A percentile compares a stretch with the other conserved stretches of the same genome.
Conservation (phyloP, 257 asterid genomes). For the Nicotiana knightiana region DNA sequence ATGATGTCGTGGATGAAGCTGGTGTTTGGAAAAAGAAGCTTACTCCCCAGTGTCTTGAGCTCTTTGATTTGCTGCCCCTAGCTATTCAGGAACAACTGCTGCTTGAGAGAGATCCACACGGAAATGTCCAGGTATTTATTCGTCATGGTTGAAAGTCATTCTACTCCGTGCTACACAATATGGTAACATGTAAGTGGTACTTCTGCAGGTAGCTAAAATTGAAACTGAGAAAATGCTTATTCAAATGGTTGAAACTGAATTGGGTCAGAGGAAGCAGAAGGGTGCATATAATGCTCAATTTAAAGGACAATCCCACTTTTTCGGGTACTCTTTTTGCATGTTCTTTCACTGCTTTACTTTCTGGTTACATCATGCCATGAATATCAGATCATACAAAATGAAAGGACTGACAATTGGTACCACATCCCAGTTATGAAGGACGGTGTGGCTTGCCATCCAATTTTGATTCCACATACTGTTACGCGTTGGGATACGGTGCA, state of each 20-base stretch:
- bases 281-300: slow-evolving; percentile 62
- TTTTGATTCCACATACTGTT: slow-evolving; percentile 87
- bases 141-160: neutral
- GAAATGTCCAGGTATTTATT: slow-evolving; percentile 79
- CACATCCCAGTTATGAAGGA: slow-evolving; percentile 66
- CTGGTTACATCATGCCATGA: neutral
- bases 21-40: slow-evolving; percentile 90
- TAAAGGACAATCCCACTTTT: slow-evolving; percentile 93
- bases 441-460: slow-evolving; percentile 96
- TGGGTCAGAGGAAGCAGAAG: slow-evolving; percentile 60
- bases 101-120: slow-evolving; percentile 99
- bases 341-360: neutral
- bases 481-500: slow-evolving; percentile 73
- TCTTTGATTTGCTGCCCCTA: slow-evolving; percentile 74
- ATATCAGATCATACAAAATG: neutral
- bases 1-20: slow-evolving; percentile 89
- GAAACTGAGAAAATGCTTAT: slow-evolving; percentile 96
- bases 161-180: neutral
- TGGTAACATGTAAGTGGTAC: neutral
- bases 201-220: slow-evolving; percentile 80
- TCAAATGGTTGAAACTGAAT: slow-evolving; percentile 96
- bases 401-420: slow-evolving; percentile 1
- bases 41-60: slow-evolving; percentile 57
- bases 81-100: slow-evolving; percentile 92
- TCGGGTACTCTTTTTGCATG: slow-evolving; percentile 47